Percentiles rank a stretch among this genome's conserved stretches.
Conservation (phyloP, 352 stramenopile species). For the Globisporangium orthogonon region DNA sequence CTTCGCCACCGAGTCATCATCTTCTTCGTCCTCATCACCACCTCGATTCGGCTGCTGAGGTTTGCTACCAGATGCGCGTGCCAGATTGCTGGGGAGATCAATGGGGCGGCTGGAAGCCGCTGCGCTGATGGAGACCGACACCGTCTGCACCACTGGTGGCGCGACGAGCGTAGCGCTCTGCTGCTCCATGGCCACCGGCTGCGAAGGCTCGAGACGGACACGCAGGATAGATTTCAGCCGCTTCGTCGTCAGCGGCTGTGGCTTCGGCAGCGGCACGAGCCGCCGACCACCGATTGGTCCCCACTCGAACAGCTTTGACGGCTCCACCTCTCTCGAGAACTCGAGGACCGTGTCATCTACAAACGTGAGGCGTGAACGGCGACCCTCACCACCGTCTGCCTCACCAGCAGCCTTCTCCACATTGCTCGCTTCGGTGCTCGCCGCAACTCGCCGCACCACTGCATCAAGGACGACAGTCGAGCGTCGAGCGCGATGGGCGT, state of each 20-base stretch:
- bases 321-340: conserved; percentile 61
- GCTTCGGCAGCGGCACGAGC: neutral
- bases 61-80: neutral
- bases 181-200: conserved; percentile 42
- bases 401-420: conserved; percentile 1
- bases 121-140: neutral
- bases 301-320: conserved; percentile 31
- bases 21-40: neutral
- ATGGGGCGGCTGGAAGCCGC: neutral
- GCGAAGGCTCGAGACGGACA: conserved; percentile 18
- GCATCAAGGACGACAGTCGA: conserved; percentile 43
- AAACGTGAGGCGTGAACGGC: conserved; percentile 13
- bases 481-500: conserved; percentile 39
- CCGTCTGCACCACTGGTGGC: conserved; percentile 43
- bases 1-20: neutral
- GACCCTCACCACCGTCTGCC: conserved; percentile 1
- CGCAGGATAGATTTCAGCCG: conserved; percentile 24
- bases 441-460: conserved; percentile 24
- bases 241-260: conserved; percentile 22
- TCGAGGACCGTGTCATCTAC: conserved; percentile 19
- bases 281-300: neutral
- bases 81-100: neutral
- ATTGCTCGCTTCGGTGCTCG: neutral
- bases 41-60: neutral
- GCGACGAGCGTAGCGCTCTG: conserved; percentile 37